A percentile compares a stretch with the other conserved stretches of the same genome.
phyloP scores from a whole-genome alignment of 805 yeast genomes.

The Ogataea corticis region DNA sequence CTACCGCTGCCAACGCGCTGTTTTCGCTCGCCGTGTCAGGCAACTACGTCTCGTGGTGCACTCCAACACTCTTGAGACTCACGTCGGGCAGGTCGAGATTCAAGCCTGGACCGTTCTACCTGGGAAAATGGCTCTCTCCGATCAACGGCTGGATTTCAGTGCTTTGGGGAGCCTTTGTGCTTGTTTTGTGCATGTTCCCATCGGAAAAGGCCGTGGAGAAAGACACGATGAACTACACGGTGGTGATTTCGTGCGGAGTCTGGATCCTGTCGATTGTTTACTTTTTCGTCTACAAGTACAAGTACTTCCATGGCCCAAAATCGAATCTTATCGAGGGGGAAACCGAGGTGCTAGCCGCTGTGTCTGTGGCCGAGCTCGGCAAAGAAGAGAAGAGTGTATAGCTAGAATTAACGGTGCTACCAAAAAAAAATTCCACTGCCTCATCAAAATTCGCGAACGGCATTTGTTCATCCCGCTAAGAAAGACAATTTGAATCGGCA shows the following conservation, averaged over 20 bases:
- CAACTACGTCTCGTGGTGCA: conserved; percentile 60
- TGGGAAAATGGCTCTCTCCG: conserved; percentile 51
- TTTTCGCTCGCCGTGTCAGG: conserved; percentile 65
- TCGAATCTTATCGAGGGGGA: conserved; percentile 17
- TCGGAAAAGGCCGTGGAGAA: conserved; percentile 39
- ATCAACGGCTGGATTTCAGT: conserved; percentile 47
- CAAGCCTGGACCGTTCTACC: conserved; percentile 66
- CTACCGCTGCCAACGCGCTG: conserved; percentile 62
- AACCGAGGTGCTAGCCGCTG: neutral
- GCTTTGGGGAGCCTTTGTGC: conserved; percentile 51
- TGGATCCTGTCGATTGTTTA: conserved; percentile 54
- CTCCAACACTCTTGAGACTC: conserved; percentile 54
- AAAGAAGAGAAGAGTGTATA: neutral
- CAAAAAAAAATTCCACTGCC: too few relatives aligned
- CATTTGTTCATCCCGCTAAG: too few relatives aligned
- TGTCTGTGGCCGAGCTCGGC: neutral
- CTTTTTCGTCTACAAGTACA: conserved; percentile 52
- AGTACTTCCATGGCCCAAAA: conserved; percentile 55
- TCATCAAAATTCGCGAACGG: too few relatives aligned
- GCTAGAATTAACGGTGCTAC: too few relatives aligned
- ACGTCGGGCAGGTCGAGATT: conserved; percentile 51
- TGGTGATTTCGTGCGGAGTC: conserved; percentile 60
- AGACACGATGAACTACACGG: conserved; percentile 68
- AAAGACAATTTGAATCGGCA: too few relatives aligned
- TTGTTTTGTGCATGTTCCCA: conserved; percentile 66